Evolutionary conservation across 306 rosid genomes (phyloP), one percentile per base, ranked within the genome.

Genomic region (Cotoneaster glaucophyllus): DNA sequence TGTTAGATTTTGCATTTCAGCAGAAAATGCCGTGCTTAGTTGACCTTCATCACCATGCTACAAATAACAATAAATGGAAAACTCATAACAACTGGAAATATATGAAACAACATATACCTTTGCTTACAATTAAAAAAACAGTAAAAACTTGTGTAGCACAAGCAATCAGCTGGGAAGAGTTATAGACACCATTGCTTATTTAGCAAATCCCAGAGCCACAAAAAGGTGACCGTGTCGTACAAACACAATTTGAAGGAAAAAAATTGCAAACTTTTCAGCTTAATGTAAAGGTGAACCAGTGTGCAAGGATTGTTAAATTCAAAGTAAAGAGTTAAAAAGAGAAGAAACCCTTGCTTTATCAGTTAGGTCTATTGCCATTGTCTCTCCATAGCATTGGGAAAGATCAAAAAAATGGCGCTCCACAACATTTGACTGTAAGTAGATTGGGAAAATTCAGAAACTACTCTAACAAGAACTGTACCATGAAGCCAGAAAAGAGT

Each of bases 381-480:
- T 85, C 67, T 89, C 96, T 87, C 97, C 97, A 17, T 92, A 95
- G 85, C 97, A 87, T 86, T 92, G 96, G 9, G 68, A 54, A 74
- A 95, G 88, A 88, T 92, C 89, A 76, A 63, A 84, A 81, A 95
- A 92, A 85, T 95, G 98, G 34, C 87, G 93, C 77, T 83, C 88
- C 82, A 95, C 97, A 74, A 90, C 85, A 62, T 85, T 75, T 62
- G 97, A 83, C 97, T 95, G 89, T 34, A 73, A 41, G 48, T 45
- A 25, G n/a, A 71, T n/a, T 77, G 10, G 50, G 64, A 73, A 52
- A 45, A 57, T 76, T 74, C 26, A 81, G 28, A 54, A 63, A 67
- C 18, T 75, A 63, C 77, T 53, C 72, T 17, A 61, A 74, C 15
- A 44, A 22, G 57, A 19, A 3, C 12, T 76, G 58, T 53, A 64